These are phyloP conservation scores for Linderina pennispora DNA, from an alignment of 192 early-diverging fungal species.

Conservation along the genomic window DNA sequence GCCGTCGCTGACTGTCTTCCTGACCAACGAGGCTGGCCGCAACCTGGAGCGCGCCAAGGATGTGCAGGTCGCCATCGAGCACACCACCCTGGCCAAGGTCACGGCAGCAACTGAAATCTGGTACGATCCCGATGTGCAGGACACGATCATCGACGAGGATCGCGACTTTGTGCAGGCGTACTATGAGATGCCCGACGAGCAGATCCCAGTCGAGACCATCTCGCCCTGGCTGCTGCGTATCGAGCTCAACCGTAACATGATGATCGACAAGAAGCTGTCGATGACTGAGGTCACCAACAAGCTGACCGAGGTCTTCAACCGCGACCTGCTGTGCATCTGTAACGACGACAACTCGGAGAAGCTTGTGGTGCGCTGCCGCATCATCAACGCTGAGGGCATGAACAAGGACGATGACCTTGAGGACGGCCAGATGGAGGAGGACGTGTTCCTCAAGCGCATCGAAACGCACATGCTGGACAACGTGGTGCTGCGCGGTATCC, in stretches of 20 bases:
- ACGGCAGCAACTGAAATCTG: conserved; percentile 87
- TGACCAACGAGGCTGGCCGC: conserved; percentile 61
- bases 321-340: conserved; percentile 76
- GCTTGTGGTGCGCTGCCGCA: conserved; percentile 82
- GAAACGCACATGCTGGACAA: conserved; percentile 83
- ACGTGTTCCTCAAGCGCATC: conserved; percentile 80
- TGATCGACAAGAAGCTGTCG: conserved; percentile 84
- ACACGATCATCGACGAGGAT: conserved; percentile 82
- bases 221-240: conserved; percentile 76
- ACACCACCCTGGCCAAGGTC: conserved; percentile 84
- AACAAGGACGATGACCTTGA: conserved; percentile 51
- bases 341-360: conserved; percentile 88
- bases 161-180: conserved; percentile 82
- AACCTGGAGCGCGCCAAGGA: conserved; percentile 82
- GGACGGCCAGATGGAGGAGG: conserved; percentile 62
- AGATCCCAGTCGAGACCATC: conserved; percentile 52
- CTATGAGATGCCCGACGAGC: conserved; percentile 75
- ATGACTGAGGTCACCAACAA: conserved; percentile 78
- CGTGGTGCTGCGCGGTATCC: conserved; percentile 84
- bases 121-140: conserved; percentile 87
- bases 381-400: conserved; percentile 61
- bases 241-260: conserved; percentile 69
- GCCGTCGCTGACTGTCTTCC: conserved; percentile 72
- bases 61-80: conserved; percentile 81
- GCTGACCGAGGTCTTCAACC: conserved; percentile 72